Evolutionary conservation across 805 yeast species (phyloP), one percentile per base, ranked within the genome.

Genomic region (Candida michaelii): DNA sequence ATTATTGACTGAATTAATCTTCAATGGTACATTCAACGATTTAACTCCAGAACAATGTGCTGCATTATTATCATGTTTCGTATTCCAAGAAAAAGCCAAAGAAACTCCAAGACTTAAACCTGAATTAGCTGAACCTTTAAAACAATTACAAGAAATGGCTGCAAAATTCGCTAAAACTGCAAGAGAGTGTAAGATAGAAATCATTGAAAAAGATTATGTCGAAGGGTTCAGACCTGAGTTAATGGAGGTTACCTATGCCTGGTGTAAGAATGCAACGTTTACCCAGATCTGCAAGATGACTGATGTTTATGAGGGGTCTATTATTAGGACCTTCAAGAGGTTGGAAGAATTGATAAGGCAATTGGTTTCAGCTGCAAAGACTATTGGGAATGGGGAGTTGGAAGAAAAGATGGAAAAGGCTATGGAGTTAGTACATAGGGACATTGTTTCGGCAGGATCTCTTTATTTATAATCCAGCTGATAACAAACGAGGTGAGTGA

Each of bases 281-380:
- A 91, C 97, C 0, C 97, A 91, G 61, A 91, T 93, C 49, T 91
- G 98, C 70, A 91, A 91, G 64, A 89, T 93, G 97, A 93, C 99
- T 0, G 99, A 93, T 59, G 98, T 93, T 33, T 93, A 91, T 54
- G 99, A 93, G 69, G 99, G 99, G 31, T 85, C 95, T 16, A 75
- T 93, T 58, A 91, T 93, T 51, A 82, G 99, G 61, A 86, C 88
- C 81, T 93, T 93, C 71, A 85, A 93, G 63, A 77, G 99, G 59
- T 71, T 93, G 42, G 99, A 93, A 63, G 99, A 93, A 62, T 76
- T 93, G 73, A 70, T 93, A 43, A 80, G 91, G 56, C 99, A 93
- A 63, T 74, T 93, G 79, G 82, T 83, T 34, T 82, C 79, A 52
- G 98, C 97, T 11, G 93, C 99, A 2, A 88, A 85, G 58, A 88